These are phyloP conservation scores for Saccharomycopsis schoenii DNA, from an alignment of 805 yeast species.

Conservation along the genomic window DNA sequence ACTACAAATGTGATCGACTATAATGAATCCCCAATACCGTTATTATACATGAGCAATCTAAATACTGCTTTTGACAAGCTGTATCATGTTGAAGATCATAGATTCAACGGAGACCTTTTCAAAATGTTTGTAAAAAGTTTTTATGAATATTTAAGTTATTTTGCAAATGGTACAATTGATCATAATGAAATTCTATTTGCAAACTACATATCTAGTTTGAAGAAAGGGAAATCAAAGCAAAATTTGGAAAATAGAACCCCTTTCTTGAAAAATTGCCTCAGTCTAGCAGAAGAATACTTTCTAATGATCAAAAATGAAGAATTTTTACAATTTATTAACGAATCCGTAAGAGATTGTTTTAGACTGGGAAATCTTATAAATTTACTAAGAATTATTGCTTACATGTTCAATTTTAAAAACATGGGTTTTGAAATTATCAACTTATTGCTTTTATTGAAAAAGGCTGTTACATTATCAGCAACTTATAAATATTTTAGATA, in stretches of 20 bases:
- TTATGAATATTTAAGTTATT: slow-evolving; percentile 11
- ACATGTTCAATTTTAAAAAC: slow-evolving; percentile 6
- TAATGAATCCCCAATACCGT: slow-evolving; percentile 8
- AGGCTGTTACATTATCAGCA: slow-evolving; percentile 4
- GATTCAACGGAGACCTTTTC: not conserved
- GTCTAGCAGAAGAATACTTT: slow-evolving; percentile 5
- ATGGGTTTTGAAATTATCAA: slow-evolving; percentile 8
- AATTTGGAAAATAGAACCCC: not conserved
- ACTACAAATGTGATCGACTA: slow-evolving; percentile 1
- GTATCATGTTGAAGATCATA: not conserved
- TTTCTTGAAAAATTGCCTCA: not conserved
- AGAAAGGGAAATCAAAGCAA: not conserved
- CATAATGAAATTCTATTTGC: slow-evolving; percentile 10
- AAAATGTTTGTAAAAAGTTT: slow-evolving; percentile 2
- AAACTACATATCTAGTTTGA: not conserved
- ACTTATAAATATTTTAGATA: slow-evolving; percentile 2
- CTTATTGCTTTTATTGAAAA: slow-evolving; percentile 10
- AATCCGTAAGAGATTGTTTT: slow-evolving; percentile 9
- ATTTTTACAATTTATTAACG: slow-evolving; percentile 8
- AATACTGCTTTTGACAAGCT: slow-evolving; percentile 8
- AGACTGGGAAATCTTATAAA: slow-evolving; percentile 1
- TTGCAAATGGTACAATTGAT: slow-evolving; percentile 6
- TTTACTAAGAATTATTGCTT: slow-evolving; percentile 9
- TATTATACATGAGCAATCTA: slow-evolving; percentile 7
- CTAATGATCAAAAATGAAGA: slow-evolving; percentile 3